These are phyloP conservation scores for Didymella keratinophila DNA, from an alignment of 2,329 filamentous ascomycete species.

Conservation along the genomic window DNA sequence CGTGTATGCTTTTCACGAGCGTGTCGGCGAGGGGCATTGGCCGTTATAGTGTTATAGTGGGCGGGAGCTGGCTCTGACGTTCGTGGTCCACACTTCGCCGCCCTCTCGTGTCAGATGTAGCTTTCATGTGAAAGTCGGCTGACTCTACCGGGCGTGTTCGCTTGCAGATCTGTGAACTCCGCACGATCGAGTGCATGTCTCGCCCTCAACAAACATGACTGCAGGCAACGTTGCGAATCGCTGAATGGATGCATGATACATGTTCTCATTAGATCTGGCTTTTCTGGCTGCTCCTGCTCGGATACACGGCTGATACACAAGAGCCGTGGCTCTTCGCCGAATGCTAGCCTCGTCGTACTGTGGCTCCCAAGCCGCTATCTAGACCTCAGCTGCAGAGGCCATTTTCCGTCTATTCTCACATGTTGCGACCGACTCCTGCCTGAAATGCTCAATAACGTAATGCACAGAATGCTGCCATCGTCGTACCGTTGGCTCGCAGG, in stretches of 20 bases:
- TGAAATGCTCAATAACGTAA: constrained; percentile 44
- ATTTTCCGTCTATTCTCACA: constrained; percentile 39
- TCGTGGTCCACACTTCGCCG: constrained; percentile 10
- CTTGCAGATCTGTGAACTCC: constrained; percentile 19
- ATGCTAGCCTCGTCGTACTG: constrained; percentile 24
- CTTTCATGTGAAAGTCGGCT: constrained; percentile 44
- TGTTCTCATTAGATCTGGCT: constrained; percentile 35
- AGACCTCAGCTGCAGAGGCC: constrained; percentile 28
- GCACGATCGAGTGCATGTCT: constrained; percentile 9
- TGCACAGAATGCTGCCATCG: constrained; percentile 34
- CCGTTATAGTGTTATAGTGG: constrained; percentile 7
- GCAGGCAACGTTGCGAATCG: constrained; percentile 20
- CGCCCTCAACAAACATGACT: constrained; percentile 16
- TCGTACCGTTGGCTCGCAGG: constrained; percentile 23
- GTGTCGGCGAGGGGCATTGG: background rate
- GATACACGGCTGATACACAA: constrained; percentile 23
- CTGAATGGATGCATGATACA: constrained; percentile 26
- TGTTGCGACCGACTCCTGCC: constrained; percentile 40
- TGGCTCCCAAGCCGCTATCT: constrained; percentile 26
- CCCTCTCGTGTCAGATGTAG: constrained; percentile 20
- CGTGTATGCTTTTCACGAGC: background rate
- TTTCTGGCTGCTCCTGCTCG: constrained; percentile 24
- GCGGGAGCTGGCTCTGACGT: constrained; percentile 18
- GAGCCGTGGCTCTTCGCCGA: constrained; percentile 20
- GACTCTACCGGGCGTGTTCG: constrained; percentile 19